Conservation (phyloP, 805 yeast genomes). For the Kluyveromyces siamensis region DNA sequence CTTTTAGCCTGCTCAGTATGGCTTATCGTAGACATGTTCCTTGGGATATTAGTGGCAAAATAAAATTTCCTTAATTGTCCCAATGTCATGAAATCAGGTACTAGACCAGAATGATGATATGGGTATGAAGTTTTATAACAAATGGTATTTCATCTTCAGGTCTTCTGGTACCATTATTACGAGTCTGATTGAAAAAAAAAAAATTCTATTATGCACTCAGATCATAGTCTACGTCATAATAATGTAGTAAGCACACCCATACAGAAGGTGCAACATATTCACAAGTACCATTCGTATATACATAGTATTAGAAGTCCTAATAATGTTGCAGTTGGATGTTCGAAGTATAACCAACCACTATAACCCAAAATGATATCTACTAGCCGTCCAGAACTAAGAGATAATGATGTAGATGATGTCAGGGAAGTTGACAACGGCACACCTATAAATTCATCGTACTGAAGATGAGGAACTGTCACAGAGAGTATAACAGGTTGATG, state of each 20-base stretch:
- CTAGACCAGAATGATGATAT: neutral
- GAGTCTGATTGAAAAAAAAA: too few relatives aligned
- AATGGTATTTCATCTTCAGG: neutral
- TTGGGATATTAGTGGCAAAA: neutral
- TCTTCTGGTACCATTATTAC: neutral
- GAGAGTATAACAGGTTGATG: slow-evolving; percentile 68
- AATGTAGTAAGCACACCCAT: neutral
- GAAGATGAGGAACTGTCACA: slow-evolving; percentile 35
- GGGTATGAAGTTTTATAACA: neutral
- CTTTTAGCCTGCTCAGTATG: neutral
- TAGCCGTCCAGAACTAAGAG: slow-evolving; percentile 8
- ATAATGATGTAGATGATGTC: neutral
- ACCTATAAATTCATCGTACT: neutral
- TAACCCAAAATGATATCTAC: slow-evolving; percentile 20
- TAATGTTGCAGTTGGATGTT: neutral
- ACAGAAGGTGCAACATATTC: neutral
- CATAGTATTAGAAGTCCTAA: neutral
- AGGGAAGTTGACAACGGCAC: neutral
- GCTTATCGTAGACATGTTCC: neutral
- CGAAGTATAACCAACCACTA: slow-evolving; percentile 15
- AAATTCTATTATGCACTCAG: neutral
- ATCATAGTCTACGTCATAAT: neutral
- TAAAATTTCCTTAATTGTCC: neutral
- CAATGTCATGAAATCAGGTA: neutral
- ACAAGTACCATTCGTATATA: neutral